These are phyloP conservation scores for Musa acuminata DNA, from an alignment of 176 grass and related monocot genomes.

Conservation along the genomic window DNA sequence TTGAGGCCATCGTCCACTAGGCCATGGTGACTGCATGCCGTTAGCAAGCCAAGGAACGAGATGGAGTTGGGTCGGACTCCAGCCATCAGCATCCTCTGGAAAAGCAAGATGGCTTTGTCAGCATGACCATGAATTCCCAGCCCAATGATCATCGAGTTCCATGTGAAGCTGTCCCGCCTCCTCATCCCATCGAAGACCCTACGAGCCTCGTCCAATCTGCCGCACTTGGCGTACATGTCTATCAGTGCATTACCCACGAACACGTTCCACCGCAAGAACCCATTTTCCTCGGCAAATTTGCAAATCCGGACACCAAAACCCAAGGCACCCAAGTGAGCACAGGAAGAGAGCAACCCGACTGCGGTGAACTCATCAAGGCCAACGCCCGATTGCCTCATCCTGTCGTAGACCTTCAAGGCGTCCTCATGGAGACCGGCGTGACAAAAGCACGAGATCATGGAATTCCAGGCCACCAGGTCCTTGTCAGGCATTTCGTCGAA, in stretches of 20 bases:
- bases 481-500: slow-evolving; percentile 24
- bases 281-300: slow-evolving; percentile 12
- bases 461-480: slow-evolving; percentile 19
- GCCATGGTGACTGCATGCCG: slow-evolving; percentile 21
- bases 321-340: slow-evolving; percentile 13
- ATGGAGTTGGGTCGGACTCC: slow-evolving; percentile 13
- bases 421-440: slow-evolving; percentile 4
- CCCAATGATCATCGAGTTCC: slow-evolving; percentile 21
- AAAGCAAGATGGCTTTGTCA: slow-evolving; percentile 4
- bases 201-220: slow-evolving; percentile 14
- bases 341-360: slow-evolving; percentile 19
- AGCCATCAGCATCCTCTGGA: slow-evolving; percentile 14
- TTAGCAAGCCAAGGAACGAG: slow-evolving; percentile 22
- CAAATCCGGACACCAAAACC: slow-evolving; percentile 12
- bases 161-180: slow-evolving; percentile 4
- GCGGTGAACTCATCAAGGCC: slow-evolving; percentile 20
- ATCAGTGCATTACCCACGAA: slow-evolving; percentile 16
- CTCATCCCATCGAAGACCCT: slow-evolving; percentile 9
- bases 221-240: slow-evolving; percentile 21
- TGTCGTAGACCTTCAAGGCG: background rate
- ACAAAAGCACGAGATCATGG: slow-evolving; percentile 17
- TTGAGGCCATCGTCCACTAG: slow-evolving; percentile 12
- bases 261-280: slow-evolving; percentile 9
- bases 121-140: slow-evolving; percentile 22
- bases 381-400: slow-evolving; percentile 4